Percentiles rank a stretch among this genome's conserved stretches.
These are phyloP conservation scores for Exsudoporus frostii DNA, from an alignment of 768 basidiomycete species.

Conservation along the genomic window DNA sequence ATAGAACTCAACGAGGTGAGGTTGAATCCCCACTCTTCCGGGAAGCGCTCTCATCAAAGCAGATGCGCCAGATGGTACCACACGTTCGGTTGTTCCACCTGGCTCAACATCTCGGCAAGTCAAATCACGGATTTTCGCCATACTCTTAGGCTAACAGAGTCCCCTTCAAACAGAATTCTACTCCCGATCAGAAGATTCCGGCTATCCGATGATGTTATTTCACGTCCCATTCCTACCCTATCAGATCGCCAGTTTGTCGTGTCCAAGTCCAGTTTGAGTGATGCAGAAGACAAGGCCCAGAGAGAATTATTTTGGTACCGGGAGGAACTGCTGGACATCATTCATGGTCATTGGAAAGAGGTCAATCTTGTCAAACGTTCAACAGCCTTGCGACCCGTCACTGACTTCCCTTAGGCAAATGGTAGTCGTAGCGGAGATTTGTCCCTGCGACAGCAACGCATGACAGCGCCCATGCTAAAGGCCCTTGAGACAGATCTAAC, in stretches of 20 bases:
- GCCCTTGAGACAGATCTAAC: constrained; percentile 67
- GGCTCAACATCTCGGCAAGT: constrained; percentile 80
- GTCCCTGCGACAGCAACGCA: constrained; percentile 70
- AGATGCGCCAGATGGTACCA: constrained; percentile 43
- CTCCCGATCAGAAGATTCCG: constrained; percentile 71
- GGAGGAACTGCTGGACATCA: constrained; percentile 71
- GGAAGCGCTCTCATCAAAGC: constrained; percentile 3
- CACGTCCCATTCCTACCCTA: constrained; percentile 74
- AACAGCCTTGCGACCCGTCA: background rate
- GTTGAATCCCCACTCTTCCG: background rate
- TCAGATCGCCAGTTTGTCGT: constrained; percentile 92
- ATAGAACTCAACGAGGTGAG: constrained; percentile 61
- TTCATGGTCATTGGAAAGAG: constrained; percentile 83
- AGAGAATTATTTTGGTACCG: constrained; percentile 95
- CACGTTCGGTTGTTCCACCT: constrained; percentile 70
- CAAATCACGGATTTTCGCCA: background rate
- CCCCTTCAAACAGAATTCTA: constrained; percentile 44
- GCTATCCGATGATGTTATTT: constrained; percentile 54
- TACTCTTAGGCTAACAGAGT: constrained; percentile 4
- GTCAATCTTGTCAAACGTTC: constrained; percentile 36
- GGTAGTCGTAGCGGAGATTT: constrained; percentile 75
- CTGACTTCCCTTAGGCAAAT: constrained; percentile 53
- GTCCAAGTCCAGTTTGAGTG: constrained; percentile 61
- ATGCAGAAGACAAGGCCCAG: constrained; percentile 57
- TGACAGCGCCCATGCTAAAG: constrained; percentile 79